A percentile compares a stretch with the other conserved stretches of the same genome.
Conservation (phyloP, 352 stramenopile genomes). For the Globisporangium spiculum region DNA sequence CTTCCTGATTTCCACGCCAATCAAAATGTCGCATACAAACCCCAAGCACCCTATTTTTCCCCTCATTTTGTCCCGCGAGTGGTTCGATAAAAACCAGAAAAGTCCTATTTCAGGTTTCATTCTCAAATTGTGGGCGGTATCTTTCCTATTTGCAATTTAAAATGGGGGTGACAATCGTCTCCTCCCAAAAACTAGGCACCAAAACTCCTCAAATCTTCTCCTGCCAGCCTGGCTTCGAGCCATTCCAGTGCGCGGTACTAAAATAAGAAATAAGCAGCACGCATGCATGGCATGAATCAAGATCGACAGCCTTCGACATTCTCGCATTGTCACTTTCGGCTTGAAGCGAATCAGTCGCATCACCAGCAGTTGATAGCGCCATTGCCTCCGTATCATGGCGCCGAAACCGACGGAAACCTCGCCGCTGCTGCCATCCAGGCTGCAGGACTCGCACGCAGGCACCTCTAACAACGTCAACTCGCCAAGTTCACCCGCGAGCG, state of each 20-base stretch:
- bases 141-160: not conserved
- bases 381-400: not conserved
- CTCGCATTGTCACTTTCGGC: slow-evolving; percentile 9
- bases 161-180: not conserved
- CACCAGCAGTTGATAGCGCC: not conserved
- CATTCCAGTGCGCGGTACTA: not conserved
- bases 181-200: not conserved
- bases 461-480: not conserved
- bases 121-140: not conserved
- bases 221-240: not conserved
- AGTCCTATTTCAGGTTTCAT: not conserved
- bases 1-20: not conserved
- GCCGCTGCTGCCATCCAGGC: slow-evolving; percentile 39
- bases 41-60: not conserved
- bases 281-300: not conserved
- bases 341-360: not conserved
- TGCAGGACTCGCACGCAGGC: slow-evolving; percentile 9
- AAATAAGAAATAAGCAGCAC: not conserved
- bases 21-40: not conserved
- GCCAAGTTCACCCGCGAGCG: not conserved
- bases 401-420: slow-evolving; percentile 41
- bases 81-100: slow-evolving; percentile 3
- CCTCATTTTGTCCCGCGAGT: not conserved
- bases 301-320: not conserved
- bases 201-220: not conserved